These are phyloP conservation scores for Hamigera avellanea DNA, from an alignment of 495 filamentous ascomycete species.

Conservation along the genomic window DNA sequence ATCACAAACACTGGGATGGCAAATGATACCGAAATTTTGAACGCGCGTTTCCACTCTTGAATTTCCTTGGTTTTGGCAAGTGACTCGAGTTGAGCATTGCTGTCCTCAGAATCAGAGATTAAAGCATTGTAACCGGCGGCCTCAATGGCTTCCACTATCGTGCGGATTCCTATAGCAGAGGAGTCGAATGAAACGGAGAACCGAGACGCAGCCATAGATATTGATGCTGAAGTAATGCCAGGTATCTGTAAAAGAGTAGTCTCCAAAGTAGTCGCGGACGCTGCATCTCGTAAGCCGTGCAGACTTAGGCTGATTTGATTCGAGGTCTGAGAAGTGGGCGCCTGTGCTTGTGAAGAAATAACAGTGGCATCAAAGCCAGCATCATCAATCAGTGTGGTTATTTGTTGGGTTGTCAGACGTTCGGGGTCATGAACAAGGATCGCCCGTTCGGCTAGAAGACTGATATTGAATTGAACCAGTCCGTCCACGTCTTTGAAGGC, in stretches of 20 bases:
- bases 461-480: conserved; percentile 82
- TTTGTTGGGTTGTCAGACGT: conserved; percentile 54
- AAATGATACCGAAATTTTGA: conserved; percentile 62
- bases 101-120: conserved; percentile 83
- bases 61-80: conserved; percentile 94
- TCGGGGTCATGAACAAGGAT: conserved; percentile 73
- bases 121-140: conserved; percentile 74
- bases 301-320: conserved; percentile 62
- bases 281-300: conserved; percentile 63
- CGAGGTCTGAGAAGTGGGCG: conserved; percentile 19
- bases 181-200: conserved; percentile 61
- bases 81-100: conserved; percentile 92
- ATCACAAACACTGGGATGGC: conserved; percentile 87
- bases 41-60: conserved; percentile 76
- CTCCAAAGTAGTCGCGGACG: conserved; percentile 61
- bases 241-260: conserved; percentile 48
- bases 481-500: conserved; percentile 71
- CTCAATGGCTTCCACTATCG: conserved; percentile 75
- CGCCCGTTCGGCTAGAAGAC: conserved; percentile 81
- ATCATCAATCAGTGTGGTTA: conserved; percentile 57
- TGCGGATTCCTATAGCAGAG: conserved; percentile 60
- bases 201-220: conserved; percentile 57
- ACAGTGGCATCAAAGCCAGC: conserved; percentile 80
- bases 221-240: conserved; percentile 61
- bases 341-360: conserved; percentile 37